These are phyloP conservation scores for Hypholoma sublateritium DNA, from an alignment of 768 basidiomycete genomes.

Conservation along the genomic window DNA sequence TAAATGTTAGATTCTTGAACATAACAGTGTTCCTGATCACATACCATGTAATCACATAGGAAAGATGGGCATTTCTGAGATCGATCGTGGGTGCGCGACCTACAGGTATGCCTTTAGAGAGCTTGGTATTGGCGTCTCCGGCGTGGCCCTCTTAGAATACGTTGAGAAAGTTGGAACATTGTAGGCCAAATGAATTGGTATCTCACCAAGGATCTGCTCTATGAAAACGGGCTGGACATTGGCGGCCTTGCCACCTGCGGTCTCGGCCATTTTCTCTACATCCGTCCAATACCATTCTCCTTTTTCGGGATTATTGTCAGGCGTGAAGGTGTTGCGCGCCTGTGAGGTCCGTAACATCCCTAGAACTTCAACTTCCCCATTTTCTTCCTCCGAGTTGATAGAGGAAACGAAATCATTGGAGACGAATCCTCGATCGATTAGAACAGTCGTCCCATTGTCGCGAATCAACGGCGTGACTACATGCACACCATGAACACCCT, in stretches of 20 bases:
- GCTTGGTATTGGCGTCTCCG: slow-evolving; percentile 60
- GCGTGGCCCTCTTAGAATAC: slow-evolving; percentile 71
- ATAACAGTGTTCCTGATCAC: slow-evolving; percentile 16
- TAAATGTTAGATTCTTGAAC: not conserved
- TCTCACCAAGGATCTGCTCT: slow-evolving; percentile 88
- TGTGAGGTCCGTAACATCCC: slow-evolving; percentile 88
- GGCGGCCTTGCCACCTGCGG: slow-evolving; percentile 68
- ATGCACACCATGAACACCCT: slow-evolving; percentile 86
- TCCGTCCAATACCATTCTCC: slow-evolving; percentile 95
- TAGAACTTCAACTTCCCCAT: slow-evolving; percentile 66
- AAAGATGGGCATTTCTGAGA: slow-evolving; percentile 89
- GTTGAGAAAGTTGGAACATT: slow-evolving; percentile 2
- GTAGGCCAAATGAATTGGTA: not conserved
- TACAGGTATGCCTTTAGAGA: slow-evolving; percentile 77
- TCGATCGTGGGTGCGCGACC: slow-evolving; percentile 84
- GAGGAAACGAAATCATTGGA: slow-evolving; percentile 44
- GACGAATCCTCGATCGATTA: slow-evolving; percentile 94
- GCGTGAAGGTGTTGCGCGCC: slow-evolving; percentile 77
- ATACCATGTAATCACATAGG: slow-evolving; percentile 95
- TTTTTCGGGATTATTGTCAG: slow-evolving; percentile 77
- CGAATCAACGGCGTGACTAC: slow-evolving; percentile 86
- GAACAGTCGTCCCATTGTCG: slow-evolving; percentile 75
- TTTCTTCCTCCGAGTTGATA: slow-evolving; percentile 33
- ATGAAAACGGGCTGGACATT: slow-evolving; percentile 86
- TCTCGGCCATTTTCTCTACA: slow-evolving; percentile 74